Evolutionary conservation across 2,329 filamentous ascomycete genomes (phyloP), one percentile per base, ranked within the genome.

Genomic region (Ophiostoma montium): DNA sequence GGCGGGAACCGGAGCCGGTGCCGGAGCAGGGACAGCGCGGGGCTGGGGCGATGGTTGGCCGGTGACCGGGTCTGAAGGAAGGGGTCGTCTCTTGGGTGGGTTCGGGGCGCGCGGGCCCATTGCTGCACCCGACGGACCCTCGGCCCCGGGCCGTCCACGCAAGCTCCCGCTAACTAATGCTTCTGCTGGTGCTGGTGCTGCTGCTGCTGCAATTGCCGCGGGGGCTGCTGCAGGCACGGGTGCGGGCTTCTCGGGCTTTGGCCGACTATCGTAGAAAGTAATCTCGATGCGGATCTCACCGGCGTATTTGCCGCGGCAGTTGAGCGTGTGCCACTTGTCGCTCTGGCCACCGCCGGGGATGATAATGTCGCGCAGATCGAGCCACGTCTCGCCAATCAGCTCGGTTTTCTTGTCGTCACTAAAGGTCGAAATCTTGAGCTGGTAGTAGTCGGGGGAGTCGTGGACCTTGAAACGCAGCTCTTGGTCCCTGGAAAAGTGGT

Each of bases 381-480:
- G 78, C 82, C 86, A 95, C 7, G 86, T 81, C 66, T 98, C 92
- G 56, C 92, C 92, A 58, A 98, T 95, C 55, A 98, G 67, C 57
- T 98, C 92, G 0, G 90, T 96, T 69, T 84, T 94, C 70, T 95
- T 96, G 67, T 98, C 92, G 60, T 98, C 92, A 62, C 95, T 95
- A 69, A 98, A 98, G 6, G 96, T 78, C 3, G 90, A 95, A 15
- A 96, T 75, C 63, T 98, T 98, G 50, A 98, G 75, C 62, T 89
- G 86, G 66, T 87, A 88, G 70, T 98, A 98, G 66, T 98, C 92
- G 16, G 88, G 82, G 15, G 88, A 95, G 61, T 96, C 89, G 72
- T 95, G 90, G 15, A 98, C 92, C 41, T 79, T 86, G 62, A 96
- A 98, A 53, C 92, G 86, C 41, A 98, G 76, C 65, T 98, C 92